Evolutionary conservation across 2,329 filamentous ascomycete genomes (phyloP), one percentile per base, ranked within the genome.

Genomic region (Fusarium aywerte): DNA sequence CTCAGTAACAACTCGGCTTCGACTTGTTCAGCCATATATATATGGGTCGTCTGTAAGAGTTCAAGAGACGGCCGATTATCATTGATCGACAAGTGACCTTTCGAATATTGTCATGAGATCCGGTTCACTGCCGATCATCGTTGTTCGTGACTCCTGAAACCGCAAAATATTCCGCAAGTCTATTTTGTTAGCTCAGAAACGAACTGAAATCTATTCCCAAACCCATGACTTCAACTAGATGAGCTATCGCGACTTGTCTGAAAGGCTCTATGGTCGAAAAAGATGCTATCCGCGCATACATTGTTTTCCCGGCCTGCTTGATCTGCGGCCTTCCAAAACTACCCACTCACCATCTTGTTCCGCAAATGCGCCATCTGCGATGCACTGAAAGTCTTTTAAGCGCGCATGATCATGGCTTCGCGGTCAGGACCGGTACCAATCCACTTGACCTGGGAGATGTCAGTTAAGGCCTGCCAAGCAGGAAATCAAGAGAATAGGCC

Each of bases 351-450:
- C 38, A 15, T 16, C 32, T 36, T 31, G 21, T 54, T 29, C 31
- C 45, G 11, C 16, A 15, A 12, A 23, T 36, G 20, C 38, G 18
- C 12, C 31, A 23, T n/a, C 8, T 32, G 18, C 8, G 15, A 1
- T 40, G 32, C 36, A 27, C 15, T 10, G n/a, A 15, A 21, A 13
- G 31, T 47, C 9, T 11, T 42, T 40, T 21, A 58, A 39, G 42
- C 60, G 25, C 36, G 55, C 57, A 35, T 53, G 51, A 70, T 68
- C 65, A 53, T 71, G 48, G 55, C 56, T 42, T 71, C 56, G 33
- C 56, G 62, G 38, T 55, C 58, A 47, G 62, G 65, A 45, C 65
- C 65, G 39, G 67, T 71, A 23, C 58, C 56, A 43, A 67, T 68
- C 49, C 56, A 70, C 47, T 71, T 62, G 32, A 67, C 49, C 48